Evolutionary conservation across 768 basidiomycete species (phyloP).

Genomic region (Austroboletus festivus): DNA sequence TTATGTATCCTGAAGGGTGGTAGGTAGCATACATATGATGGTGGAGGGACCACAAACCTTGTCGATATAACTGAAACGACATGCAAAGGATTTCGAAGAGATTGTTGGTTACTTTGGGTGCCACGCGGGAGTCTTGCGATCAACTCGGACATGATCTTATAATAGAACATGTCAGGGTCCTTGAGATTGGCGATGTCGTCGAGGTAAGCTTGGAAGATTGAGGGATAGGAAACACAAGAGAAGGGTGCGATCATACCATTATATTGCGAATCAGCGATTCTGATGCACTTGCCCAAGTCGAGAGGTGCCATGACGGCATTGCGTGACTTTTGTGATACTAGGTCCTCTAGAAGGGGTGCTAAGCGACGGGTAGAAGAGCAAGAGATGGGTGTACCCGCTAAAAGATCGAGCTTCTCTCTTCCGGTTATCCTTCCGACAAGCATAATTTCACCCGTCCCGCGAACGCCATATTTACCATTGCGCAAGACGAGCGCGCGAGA

Average conservation of each 20-base stretch:
- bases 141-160: conserved; percentile 56
- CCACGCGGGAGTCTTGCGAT: conserved; percentile 42
- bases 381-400: conserved; percentile 53
- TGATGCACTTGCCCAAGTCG: conserved; percentile 57
- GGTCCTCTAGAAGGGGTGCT: conserved; percentile 52
- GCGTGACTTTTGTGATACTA: conserved; percentile 48
- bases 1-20: conserved; percentile 65
- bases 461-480: conserved; percentile 71
- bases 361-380: neutral
- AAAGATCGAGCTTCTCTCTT: conserved; percentile 74
- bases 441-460: conserved; percentile 66
- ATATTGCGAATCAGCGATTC: conserved; percentile 71
- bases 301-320: conserved; percentile 65
- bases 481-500: conserved; percentile 71
- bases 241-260: conserved; percentile 45
- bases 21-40: conserved; percentile 3
- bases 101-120: conserved; percentile 28
- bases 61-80: conserved; percentile 59
- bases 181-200: conserved; percentile 68
- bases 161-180: conserved; percentile 61
- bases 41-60: conserved; percentile 39
- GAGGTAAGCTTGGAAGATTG: conserved; percentile 48
- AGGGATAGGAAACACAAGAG: conserved; percentile 2
- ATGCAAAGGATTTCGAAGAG: conserved; percentile 41
- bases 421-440: conserved; percentile 61